phyloP scores from a whole-genome alignment of 805 yeast genomes.

The Wickerhamiella domercqiae region DNA sequence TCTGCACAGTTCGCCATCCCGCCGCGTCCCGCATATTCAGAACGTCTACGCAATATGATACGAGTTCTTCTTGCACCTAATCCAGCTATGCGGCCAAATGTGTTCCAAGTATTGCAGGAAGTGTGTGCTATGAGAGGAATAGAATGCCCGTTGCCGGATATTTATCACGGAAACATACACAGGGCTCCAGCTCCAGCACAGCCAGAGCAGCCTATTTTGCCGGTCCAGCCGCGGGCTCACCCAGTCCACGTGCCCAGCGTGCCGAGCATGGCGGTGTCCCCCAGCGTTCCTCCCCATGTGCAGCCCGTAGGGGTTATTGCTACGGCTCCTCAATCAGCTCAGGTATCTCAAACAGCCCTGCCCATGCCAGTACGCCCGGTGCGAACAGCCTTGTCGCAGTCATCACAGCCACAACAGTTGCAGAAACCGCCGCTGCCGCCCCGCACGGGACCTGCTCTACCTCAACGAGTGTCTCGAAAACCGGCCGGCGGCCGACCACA shows the following conservation, averaged over 20 bases:
- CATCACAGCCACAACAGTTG: background rate
- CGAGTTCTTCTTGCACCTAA: slow-evolving; percentile 69
- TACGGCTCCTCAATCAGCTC: background rate
- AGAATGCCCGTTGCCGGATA: slow-evolving; percentile 32
- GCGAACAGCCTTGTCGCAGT: background rate
- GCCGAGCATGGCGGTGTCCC: background rate
- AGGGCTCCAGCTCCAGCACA: slow-evolving; percentile 12
- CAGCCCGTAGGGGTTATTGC: background rate
- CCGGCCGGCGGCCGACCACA: background rate
- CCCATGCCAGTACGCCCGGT: background rate
- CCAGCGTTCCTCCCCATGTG: background rate
- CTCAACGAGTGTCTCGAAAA: background rate
- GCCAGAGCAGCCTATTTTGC: slow-evolving; percentile 9
- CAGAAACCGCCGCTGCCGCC: too few relatives aligned
- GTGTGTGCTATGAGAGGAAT: slow-evolving; percentile 45
- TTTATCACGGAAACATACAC: slow-evolving; percentile 14
- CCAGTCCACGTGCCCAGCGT: background rate
- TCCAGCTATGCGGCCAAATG: slow-evolving; percentile 71
- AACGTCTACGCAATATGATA: slow-evolving; percentile 58
- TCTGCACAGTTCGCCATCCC: slow-evolving; percentile 76
- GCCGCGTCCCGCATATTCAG: slow-evolving; percentile 48
- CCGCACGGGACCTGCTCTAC: background rate
- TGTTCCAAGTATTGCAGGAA: slow-evolving; percentile 59
- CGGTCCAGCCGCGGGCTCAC: slow-evolving; percentile 1
- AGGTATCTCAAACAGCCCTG: background rate